phyloP scores from a whole-genome alignment of 306 rosid genomes.

The Myrica gale region DNA sequence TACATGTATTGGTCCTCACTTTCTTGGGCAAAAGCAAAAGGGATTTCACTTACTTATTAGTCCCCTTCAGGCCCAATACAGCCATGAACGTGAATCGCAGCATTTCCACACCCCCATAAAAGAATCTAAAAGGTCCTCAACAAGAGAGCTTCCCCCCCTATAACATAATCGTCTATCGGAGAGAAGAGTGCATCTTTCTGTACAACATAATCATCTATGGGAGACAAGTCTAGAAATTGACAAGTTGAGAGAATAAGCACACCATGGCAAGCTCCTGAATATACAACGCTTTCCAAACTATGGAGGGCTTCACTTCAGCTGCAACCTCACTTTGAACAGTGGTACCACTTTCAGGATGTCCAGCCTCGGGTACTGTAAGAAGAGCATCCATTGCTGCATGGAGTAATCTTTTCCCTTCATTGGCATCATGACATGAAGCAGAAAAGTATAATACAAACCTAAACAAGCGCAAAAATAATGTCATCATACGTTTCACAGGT shows the following conservation, averaged over 20 bases:
- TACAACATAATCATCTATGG: constrained; percentile 13
- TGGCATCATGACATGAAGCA: constrained; percentile 59
- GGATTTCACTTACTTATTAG: too few relatives aligned
- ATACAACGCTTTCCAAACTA: constrained; percentile 78
- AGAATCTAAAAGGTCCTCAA: too few relatives aligned
- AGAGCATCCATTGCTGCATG: constrained; percentile 62
- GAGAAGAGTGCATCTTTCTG: too few relatives aligned
- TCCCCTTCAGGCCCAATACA: too few relatives aligned
- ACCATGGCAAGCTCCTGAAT: constrained; percentile 68
- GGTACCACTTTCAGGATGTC: constrained; percentile 47
- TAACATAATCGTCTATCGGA: too few relatives aligned
- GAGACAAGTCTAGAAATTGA: background rate
- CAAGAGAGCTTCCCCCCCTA: too few relatives aligned
- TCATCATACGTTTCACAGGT: constrained; percentile 34
- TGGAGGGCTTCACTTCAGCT: constrained; percentile 44
- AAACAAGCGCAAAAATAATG: constrained; percentile 25
- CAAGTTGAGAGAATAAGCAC: constrained; percentile 35
- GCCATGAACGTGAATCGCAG: too few relatives aligned
- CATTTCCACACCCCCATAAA: too few relatives aligned
- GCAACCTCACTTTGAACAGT: constrained; percentile 41
- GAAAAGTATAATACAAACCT: constrained; percentile 79
- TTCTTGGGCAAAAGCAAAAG: too few relatives aligned
- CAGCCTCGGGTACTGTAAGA: constrained; percentile 47
- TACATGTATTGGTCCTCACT: too few relatives aligned
- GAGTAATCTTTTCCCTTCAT: constrained; percentile 63